A percentile compares a stretch with the other conserved stretches of the same genome.
Conservation (phyloP, 495 filamentous ascomycete species). For the Geopyxis carbonaria region DNA sequence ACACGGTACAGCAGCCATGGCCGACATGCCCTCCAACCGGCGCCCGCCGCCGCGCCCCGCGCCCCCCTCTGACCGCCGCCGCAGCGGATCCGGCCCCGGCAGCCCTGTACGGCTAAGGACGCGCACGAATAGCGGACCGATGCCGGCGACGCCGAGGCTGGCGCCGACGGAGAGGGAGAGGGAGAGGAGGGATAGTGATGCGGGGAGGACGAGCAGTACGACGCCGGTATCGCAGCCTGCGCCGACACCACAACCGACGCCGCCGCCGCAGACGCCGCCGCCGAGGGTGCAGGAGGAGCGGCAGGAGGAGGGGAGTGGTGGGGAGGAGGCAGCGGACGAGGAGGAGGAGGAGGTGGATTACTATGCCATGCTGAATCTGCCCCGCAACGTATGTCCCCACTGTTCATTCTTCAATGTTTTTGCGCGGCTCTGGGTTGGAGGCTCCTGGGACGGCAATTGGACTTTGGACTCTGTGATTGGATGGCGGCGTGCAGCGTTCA, state of each 20-base stretch:
- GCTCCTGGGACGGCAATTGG: neutral
- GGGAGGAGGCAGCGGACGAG: slow-evolving; percentile 5
- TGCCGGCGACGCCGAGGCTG: neutral
- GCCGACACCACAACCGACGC: neutral
- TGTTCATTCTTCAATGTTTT: neutral
- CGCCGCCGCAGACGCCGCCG: slow-evolving; percentile 1
- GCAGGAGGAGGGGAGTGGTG: slow-evolving; percentile 1
- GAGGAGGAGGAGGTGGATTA: slow-evolving; percentile 19
- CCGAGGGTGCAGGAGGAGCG: slow-evolving; percentile 1
- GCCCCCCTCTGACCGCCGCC: neutral
- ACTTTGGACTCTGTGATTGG: too few species aligned
- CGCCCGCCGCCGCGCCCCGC: neutral
- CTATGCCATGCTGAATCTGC: slow-evolving; percentile 16
- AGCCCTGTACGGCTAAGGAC: neutral
- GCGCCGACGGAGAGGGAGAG: slow-evolving; percentile 1
- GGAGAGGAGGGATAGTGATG: slow-evolving; percentile 6
- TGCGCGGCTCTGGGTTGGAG: neutral
- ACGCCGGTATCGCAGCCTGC: slow-evolving; percentile 2
- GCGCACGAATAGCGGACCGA: too few species aligned
- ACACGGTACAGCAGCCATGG: neutral
- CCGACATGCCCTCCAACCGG: slow-evolving; percentile 9
- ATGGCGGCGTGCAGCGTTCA: too few species aligned
- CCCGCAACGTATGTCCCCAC: slow-evolving; percentile 12
- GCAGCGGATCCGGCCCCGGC: neutral
- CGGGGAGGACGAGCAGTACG: slow-evolving; percentile 7